Percentiles rank a stretch among this genome's conserved stretches.
Conservation (phyloP, 192 early-diverging fungal genomes). For the Obelidium mucronatum region DNA sequence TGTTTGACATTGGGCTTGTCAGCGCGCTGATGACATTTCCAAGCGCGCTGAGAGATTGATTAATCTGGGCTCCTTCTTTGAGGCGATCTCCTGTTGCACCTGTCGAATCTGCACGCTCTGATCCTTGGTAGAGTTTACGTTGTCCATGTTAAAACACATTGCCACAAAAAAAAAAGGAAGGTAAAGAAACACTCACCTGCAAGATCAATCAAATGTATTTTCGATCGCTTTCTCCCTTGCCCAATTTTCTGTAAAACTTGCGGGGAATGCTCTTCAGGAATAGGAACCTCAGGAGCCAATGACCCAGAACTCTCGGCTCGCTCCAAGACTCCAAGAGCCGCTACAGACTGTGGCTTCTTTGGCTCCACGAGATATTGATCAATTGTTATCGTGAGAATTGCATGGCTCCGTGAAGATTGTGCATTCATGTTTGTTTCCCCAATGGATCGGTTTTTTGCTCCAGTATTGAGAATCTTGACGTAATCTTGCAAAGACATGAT, state of each 20-base stretch:
- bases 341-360: neutral
- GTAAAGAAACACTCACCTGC: constrained; percentile 60
- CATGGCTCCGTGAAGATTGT: constrained; percentile 70
- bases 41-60: constrained; percentile 77
- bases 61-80: constrained; percentile 84
- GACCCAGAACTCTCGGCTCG: constrained; percentile 5
- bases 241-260: constrained; percentile 35
- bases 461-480: constrained; percentile 41
- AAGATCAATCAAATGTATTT: constrained; percentile 80
- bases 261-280: constrained; percentile 58
- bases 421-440: constrained; percentile 61
- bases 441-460: constrained; percentile 39
- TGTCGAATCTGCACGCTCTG: constrained; percentile 88
- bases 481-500: constrained; percentile 41
- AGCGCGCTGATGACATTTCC: constrained; percentile 88
- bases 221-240: constrained; percentile 31
- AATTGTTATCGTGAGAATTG: constrained; percentile 79
- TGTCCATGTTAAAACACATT: no score
- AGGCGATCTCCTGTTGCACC: constrained; percentile 83
- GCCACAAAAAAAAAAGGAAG: neutral
- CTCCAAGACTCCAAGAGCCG: neutral
- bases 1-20: constrained; percentile 36
- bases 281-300: constrained; percentile 40
- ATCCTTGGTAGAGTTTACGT: constrained; percentile 75
- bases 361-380: constrained; percentile 54